phyloP scores from a whole-genome alignment of 495 filamentous ascomycete genomes.

The Aspergillus mulundensis region DNA sequence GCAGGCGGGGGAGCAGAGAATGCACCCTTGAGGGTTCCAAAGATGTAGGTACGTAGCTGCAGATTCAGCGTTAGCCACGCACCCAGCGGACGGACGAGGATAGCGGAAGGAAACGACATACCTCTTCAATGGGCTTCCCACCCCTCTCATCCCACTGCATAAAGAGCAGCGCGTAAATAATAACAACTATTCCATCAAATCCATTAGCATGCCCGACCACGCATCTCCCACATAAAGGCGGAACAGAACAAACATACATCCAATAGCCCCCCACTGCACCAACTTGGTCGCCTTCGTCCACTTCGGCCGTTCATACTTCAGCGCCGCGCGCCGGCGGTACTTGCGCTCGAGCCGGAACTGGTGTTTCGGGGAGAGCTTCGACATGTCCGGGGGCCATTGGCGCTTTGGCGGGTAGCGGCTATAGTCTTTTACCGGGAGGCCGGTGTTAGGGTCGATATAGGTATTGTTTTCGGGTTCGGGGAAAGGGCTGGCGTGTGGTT shows the following conservation, averaged over 20 bases:
- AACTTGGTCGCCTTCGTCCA: constrained; percentile 71
- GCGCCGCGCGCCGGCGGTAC: constrained; percentile 62
- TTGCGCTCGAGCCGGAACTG: constrained; percentile 68
- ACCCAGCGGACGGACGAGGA: not conserved
- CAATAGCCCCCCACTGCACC: constrained; percentile 61
- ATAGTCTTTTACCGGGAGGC: constrained; percentile 21
- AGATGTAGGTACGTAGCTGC: constrained; percentile 39
- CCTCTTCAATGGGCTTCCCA: constrained; percentile 57
- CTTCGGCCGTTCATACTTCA: constrained; percentile 70
- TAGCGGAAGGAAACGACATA: constrained; percentile 20
- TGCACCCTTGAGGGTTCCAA: constrained; percentile 28
- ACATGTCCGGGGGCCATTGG: constrained; percentile 90
- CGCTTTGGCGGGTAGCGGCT: constrained; percentile 76
- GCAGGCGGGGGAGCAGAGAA: constrained; percentile 38
- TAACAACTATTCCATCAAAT: constrained; percentile 53
- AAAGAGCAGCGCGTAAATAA: constrained; percentile 71
- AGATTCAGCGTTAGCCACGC: not conserved
- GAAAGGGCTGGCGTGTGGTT: not conserved
- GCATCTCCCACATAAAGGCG: not conserved
- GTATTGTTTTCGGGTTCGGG: not conserved
- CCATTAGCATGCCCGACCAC: constrained; percentile 8
- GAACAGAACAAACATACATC: constrained; percentile 47
- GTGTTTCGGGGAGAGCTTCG: constrained; percentile 70
- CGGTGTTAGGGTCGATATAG: constrained; percentile 11
- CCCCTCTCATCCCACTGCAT: constrained; percentile 67